Conservation (phyloP, 2,329 filamentous ascomycete species). For the Ophiocordyceps camponoti-rufipedis region DNA sequence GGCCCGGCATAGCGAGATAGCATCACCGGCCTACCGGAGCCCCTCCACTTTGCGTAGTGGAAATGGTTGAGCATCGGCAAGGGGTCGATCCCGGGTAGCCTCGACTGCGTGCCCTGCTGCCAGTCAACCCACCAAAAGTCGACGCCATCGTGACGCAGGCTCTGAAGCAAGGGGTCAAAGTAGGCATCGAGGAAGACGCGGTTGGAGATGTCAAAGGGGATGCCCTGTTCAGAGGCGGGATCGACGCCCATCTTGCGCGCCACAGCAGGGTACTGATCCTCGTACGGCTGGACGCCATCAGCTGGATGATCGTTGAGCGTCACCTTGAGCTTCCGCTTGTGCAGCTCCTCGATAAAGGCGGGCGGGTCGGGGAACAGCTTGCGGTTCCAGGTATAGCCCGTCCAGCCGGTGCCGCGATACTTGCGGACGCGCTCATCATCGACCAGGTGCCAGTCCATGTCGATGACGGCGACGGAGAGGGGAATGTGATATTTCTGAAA, state of each 20-base stretch:
- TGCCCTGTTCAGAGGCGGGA: constrained; percentile 26
- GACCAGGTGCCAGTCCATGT: constrained; percentile 51
- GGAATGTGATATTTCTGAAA: constrained; percentile 33
- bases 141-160: constrained; percentile 28
- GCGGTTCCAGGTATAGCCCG: constrained; percentile 4
- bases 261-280: constrained; percentile 36
- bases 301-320: constrained; percentile 45
- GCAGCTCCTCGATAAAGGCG: constrained; percentile 30
- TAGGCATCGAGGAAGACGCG: constrained; percentile 38
- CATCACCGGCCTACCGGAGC: constrained; percentile 24
- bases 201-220: constrained; percentile 36
- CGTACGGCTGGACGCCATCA: constrained; percentile 35
- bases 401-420: constrained; percentile 31
- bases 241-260: constrained; percentile 33
- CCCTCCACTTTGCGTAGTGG: constrained; percentile 22
- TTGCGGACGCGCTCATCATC: constrained; percentile 22
- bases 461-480: constrained; percentile 39
- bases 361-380: constrained; percentile 35
- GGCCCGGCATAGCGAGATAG: constrained; percentile 45
- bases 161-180: constrained; percentile 35
- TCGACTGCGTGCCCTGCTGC: constrained; percentile 41
- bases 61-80: constrained; percentile 49
- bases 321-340: constrained; percentile 30
- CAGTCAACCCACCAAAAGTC: constrained; percentile 55
- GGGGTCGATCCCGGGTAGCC: constrained; percentile 39